Evolutionary conservation across 345 rosid genomes (phyloP).

Genomic region (Anacardium occidentale): DNA sequence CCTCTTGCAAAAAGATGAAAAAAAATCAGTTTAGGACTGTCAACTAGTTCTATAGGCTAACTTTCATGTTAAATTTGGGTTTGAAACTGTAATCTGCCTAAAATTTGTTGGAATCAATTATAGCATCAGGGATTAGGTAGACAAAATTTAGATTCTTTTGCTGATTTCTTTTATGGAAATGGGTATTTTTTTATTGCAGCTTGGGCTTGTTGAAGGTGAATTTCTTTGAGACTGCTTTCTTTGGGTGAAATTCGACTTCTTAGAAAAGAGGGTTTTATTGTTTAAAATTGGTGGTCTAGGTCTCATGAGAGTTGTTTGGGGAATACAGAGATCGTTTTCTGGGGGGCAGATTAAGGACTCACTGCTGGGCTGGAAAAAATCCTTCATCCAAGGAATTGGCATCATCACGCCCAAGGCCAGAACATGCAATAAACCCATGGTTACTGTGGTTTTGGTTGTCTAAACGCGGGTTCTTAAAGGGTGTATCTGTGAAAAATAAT

Average conservation of each 20-base stretch:
- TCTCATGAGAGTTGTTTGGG: constrained; percentile 98
- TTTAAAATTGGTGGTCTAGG: constrained; percentile 62
- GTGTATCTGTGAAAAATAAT: constrained; percentile 16
- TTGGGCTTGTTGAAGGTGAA: constrained; percentile 43
- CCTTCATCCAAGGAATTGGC: constrained; percentile 81
- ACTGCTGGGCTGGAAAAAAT: constrained; percentile 72
- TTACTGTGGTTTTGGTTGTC: constrained; percentile 33
- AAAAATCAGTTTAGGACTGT: background rate
- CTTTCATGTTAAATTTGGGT: background rate
- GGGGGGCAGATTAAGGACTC: constrained; percentile 50
- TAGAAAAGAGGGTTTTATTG: constrained; percentile 59
- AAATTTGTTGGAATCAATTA: constrained; percentile 11
- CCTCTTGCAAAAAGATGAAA: too few species aligned
- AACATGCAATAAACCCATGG: constrained; percentile 70
- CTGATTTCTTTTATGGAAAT: constrained; percentile 32
- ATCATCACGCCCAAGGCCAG: constrained; percentile 83
- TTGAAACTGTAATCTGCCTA: constrained; percentile 14
- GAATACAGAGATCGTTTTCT: constrained; percentile 89
- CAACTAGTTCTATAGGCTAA: background rate
- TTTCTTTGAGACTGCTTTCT: constrained; percentile 29
- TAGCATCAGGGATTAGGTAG: constrained; percentile 13
- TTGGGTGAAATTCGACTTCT: constrained; percentile 48
- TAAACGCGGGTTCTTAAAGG: constrained; percentile 34
- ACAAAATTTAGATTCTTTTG: constrained; percentile 13
- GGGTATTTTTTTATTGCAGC: constrained; percentile 54